These are phyloP conservation scores for Trichoderma oligosporum DNA, from an alignment of 2,329 filamentous ascomycete genomes.

Conservation along the genomic window DNA sequence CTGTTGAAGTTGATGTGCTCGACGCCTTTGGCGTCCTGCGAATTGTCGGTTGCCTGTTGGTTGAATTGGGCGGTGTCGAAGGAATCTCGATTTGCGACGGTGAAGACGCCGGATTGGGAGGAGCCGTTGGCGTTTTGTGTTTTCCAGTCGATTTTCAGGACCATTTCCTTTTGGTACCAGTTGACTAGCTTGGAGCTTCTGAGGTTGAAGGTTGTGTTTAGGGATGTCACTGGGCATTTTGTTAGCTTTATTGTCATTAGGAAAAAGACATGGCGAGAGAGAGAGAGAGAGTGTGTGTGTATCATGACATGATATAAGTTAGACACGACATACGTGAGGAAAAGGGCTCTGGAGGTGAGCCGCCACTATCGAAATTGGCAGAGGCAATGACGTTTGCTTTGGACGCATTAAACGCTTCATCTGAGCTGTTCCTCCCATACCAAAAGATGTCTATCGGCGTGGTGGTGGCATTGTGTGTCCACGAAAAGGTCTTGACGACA, in stretches of 20 bases:
- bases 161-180: slow-evolving; percentile 16
- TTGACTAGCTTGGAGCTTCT: background rate
- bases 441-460: slow-evolving; percentile 4
- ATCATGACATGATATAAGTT: background rate
- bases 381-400: background rate
- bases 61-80: background rate
- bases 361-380: background rate
- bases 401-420: background rate
- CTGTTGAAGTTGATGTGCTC: background rate
- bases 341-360: background rate
- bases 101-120: slow-evolving; percentile 24
- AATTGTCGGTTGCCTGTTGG: background rate
- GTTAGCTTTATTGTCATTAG: background rate
- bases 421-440: background rate
- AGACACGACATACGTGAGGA: background rate
- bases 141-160: slow-evolving; percentile 21
- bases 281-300: no score
- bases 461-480: background rate
- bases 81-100: background rate
- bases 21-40: background rate
- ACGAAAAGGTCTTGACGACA: slow-evolving; percentile 2
- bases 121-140: background rate
- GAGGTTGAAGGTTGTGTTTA: background rate
- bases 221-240: background rate
- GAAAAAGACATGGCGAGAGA: background rate